Evolutionary conservation across 495 filamentous ascomycete genomes (phyloP), one percentile per base, ranked within the genome.

Genomic region (Clohesyomyces aquaticus): DNA sequence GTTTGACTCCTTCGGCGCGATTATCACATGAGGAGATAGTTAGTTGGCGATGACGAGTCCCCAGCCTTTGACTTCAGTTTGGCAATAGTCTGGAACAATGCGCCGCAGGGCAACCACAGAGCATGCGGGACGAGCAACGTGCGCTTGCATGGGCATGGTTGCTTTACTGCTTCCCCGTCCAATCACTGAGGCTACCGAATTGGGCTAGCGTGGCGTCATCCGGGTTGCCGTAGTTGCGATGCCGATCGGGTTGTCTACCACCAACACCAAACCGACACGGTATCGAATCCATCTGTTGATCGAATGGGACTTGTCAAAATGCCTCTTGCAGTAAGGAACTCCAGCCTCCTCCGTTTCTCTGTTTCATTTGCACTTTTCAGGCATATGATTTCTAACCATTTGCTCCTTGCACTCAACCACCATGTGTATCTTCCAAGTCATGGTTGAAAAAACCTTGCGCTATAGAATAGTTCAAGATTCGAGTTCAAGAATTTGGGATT

Each of bases 251-350:
- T 38, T 38, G 16, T 57, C 27, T 27, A 18, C 9, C 29, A 45
- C 3, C 54, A 57, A 4, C 12, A 41, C n/a, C 9, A n/a, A n/a
- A 3, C 27, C 6, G 2, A 12, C 43, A 35, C 12, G 14, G 1
- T 10, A 59, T 50, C 9, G 27, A 10, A 19, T n/a, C 3, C 27
- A 3, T 38, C 27, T 22, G 45, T 23, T 22, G 21, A 45, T 42
- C 47, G 18, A 25, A 66, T 61, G 54, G 48, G 12, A 57, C 48
- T 43, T 11, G n/a, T 59, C 42, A 71, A 63, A 51, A 73, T 73
- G 71, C 68, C 69, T 66, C 52, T 73, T 26, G 71, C 69, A 50
- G 71, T 70, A 59, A 68, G 69, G 59, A 19, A 26, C 26, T 38
- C 26, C 26, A 35, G 4, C 18, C 29, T 28, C 41, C 14, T 29